Evolutionary conservation across 1,284 basidiomycete species (phyloP).

Genomic region (Veloboletus limbatus): DNA sequence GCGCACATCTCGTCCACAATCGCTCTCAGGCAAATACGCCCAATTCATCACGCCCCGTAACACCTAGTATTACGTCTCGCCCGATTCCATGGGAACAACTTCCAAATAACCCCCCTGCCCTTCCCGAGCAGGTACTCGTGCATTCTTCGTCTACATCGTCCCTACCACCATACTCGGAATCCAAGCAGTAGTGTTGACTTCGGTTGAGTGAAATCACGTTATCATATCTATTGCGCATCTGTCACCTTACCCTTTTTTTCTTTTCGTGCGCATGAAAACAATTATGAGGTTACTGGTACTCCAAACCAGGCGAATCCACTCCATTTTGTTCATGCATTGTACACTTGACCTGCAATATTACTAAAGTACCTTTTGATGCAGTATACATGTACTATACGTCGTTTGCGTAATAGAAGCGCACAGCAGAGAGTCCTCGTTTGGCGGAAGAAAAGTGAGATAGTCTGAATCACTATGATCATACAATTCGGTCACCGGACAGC

Average conservation of each 20-base stretch:
- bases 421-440: no score
- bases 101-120: constrained; percentile 7
- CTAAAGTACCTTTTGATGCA: no score
- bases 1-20: constrained; percentile 87
- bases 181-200: constrained; percentile 25
- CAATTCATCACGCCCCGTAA: constrained; percentile 58
- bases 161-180: constrained; percentile 31
- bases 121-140: constrained; percentile 12
- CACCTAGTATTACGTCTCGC: constrained; percentile 42
- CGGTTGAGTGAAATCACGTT: constrained; percentile 2
- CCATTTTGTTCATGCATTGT: constrained; percentile 20
- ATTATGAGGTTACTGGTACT: background rate
- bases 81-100: constrained; percentile 23
- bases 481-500: background rate
- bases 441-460: no score
- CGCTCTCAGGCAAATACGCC: constrained; percentile 70
- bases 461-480: constrained; percentile 8
- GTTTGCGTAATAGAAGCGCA: background rate
- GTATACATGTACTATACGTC: no score
- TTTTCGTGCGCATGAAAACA: constrained; percentile 5
- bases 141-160: constrained; percentile 35
- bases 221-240: constrained; percentile 25
- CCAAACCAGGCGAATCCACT: constrained; percentile 15
- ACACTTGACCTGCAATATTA: constrained; percentile 13
- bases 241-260: constrained; percentile 19